Conservation (phyloP, 352 stramenopile species). For the Globisporangium splendens region DNA sequence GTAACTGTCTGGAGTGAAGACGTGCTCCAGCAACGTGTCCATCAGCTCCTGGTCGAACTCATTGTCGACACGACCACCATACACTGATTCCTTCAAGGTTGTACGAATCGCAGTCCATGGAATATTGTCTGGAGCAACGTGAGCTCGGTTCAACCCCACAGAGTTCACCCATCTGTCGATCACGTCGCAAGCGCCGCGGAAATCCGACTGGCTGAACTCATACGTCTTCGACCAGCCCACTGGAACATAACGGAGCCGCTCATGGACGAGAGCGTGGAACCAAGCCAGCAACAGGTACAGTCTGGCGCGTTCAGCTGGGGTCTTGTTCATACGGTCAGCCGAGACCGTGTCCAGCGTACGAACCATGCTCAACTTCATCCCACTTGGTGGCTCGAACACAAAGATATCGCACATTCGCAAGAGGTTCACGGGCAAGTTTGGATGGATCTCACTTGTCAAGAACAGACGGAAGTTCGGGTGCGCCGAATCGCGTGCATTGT, state of each 20-base stretch:
- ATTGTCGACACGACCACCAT: conserved; percentile 97
- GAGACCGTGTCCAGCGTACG: conserved; percentile 94
- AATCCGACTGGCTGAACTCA: conserved; percentile 99
- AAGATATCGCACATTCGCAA: conserved; percentile 96
- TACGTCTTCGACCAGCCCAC: conserved; percentile 98
- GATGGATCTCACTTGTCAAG: conserved; percentile 98
- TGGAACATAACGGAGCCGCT: conserved; percentile 97
- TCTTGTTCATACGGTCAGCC: conserved; percentile 88
- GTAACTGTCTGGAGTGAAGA: conserved; percentile 96
- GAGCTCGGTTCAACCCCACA: conserved; percentile 67
- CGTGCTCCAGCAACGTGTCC: conserved; percentile 89
- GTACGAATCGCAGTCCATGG: conserved; percentile 97
- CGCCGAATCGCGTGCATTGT: conserved; percentile 71
- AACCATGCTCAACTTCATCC: conserved; percentile 96
- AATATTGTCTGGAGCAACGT: conserved; percentile 95
- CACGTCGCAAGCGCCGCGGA: conserved; percentile 95
- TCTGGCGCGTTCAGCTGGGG: conserved; percentile 83
- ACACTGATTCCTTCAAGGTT: conserved; percentile 96
- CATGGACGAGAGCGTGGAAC: conserved; percentile 98
- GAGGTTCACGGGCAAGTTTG: conserved; percentile 94
- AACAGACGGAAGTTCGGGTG: conserved; percentile 90
- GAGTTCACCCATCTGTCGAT: conserved; percentile 97
- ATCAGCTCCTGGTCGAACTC: conserved; percentile 95
- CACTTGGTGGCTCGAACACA: conserved; percentile 97
- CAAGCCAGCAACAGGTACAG: conserved; percentile 97